Percentiles rank a stretch among this genome's conserved stretches.
phyloP scores from a whole-genome alignment of 129 eudicot genomes.

The Flaveria sonorensis region DNA sequence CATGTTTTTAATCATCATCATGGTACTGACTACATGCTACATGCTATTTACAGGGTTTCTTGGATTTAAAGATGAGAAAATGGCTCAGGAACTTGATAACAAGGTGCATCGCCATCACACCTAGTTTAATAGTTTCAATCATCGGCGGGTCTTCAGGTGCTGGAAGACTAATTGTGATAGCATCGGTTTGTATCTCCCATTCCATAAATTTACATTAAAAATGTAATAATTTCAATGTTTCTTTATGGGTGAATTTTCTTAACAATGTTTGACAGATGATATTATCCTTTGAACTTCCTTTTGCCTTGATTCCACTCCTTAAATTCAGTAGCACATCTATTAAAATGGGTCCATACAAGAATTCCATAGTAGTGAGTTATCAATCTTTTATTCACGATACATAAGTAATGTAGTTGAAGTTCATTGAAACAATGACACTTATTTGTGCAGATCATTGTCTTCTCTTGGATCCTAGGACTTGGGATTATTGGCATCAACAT shows the following conservation, averaged over 20 bases:
- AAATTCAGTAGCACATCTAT: slow-evolving; percentile 72
- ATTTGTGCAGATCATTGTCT: slow-evolving; percentile 51
- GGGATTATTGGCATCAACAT: slow-evolving; percentile 83
- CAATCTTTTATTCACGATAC: background rate
- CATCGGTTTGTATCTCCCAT: slow-evolving; percentile 54
- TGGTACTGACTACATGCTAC: background rate
- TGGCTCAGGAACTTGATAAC: slow-evolving; percentile 80
- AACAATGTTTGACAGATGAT: slow-evolving; percentile 57
- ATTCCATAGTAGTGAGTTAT: slow-evolving; percentile 53
- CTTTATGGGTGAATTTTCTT: slow-evolving; percentile 1
- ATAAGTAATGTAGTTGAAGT: background rate
- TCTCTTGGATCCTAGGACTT: slow-evolving; percentile 79
- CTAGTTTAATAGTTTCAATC: slow-evolving; percentile 67
- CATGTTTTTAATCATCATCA: background rate
- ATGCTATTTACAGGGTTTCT: slow-evolving; percentile 58
- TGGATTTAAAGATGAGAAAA: slow-evolving; percentile 68
- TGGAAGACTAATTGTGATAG: slow-evolving; percentile 67
- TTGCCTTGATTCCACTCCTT: slow-evolving; percentile 80
- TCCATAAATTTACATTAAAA: background rate
- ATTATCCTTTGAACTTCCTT: slow-evolving; percentile 80
- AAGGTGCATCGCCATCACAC: slow-evolving; percentile 70
- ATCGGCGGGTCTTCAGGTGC: slow-evolving; percentile 85
- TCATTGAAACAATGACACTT: background rate
- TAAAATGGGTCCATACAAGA: slow-evolving; percentile 80
- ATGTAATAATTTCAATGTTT: background rate